Conservation (phyloP, 306 rosid species). For the Dicorynia guianensis region DNA sequence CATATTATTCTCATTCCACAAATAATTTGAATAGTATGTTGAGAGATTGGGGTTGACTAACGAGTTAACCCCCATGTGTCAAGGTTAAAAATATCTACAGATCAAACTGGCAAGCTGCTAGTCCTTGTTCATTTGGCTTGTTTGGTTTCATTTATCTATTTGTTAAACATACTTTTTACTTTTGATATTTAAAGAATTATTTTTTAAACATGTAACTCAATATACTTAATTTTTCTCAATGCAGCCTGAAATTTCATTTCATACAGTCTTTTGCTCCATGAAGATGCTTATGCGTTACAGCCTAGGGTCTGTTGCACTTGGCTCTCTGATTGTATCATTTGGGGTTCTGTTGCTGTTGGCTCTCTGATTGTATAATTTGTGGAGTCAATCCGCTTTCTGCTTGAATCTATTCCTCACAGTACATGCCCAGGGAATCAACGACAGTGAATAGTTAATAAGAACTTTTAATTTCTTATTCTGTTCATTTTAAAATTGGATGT, state of each 20-base stretch:
- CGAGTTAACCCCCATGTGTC: background rate
- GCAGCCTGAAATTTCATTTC: slow-evolving; percentile 94
- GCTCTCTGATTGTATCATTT: slow-evolving; percentile 87
- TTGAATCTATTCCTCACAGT: slow-evolving; percentile 90
- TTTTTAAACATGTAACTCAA: slow-evolving; percentile 28
- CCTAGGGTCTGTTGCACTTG: slow-evolving; percentile 94
- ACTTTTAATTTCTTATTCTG: too few species aligned
- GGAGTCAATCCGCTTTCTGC: slow-evolving; percentile 89
- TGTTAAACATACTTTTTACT: background rate
- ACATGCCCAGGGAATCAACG: too few species aligned
- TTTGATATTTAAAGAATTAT: too few species aligned
- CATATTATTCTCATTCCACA: slow-evolving; percentile 11
- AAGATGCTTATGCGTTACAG: slow-evolving; percentile 79
- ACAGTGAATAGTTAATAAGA: too few species aligned
- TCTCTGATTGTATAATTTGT: too few species aligned
- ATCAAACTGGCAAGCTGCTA: slow-evolving; percentile 10
- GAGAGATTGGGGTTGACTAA: slow-evolving; percentile 14
- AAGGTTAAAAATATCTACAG: slow-evolving; percentile 7
- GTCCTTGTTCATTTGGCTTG: slow-evolving; percentile 25
- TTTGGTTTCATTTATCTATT: slow-evolving; percentile 16
- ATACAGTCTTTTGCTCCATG: slow-evolving; percentile 89
- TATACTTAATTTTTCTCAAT: slow-evolving; percentile 37
- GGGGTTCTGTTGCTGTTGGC: too few species aligned
- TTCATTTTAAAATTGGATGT: too few species aligned
- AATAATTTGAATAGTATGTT: slow-evolving; percentile 2